Base-by-base conservation (phyloP, 306 rosid species). In the Rubus parviflorus region DNA sequence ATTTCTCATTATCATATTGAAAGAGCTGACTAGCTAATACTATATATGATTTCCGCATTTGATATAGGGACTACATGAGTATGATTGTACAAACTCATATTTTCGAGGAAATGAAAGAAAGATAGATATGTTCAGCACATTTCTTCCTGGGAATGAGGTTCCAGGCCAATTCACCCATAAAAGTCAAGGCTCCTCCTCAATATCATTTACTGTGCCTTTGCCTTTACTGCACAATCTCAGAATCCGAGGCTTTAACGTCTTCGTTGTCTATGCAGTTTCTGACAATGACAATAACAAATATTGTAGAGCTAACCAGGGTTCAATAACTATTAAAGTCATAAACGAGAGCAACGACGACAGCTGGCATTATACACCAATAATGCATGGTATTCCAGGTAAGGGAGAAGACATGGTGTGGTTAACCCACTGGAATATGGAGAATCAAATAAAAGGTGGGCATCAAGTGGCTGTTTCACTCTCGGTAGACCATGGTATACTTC, bases 371-470 rank as follows among this genome's bases (percentile, higher is more conserved):
- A 0, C 0, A 0, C 52, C n/a, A n/a, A n/a, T n/a, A n/a, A n/a
- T n/a, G n/a, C 8, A 1, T 16, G 75, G 63, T n/a, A 11, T 51
- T 35, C 63, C 75, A 19, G 37, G 48, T 1, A 30, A 35, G 6
- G 66, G 15, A 40, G 76, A 54, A 72, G 76, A 54, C 14, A 72
- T 41, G 52, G 54, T 17, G 54, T 72, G 76, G 76, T 41, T 72
- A 40, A 54, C 40, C 14, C 66, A 20, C 1, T 72, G 76, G 76
- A 41, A 7, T 14, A 13, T 54, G 51, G 20, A 54, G 4, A 56
- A 56, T 41, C 37, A 10, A 2, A 3, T 72, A 0, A 17, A 53
- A 40, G 49, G 9, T 12, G 53, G 76, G 10, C 20, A 54, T 72
- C 1, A 54, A 38, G 9, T 72, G 38, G 40, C 45, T 20, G 65